Evolutionary conservation across 345 rosid species (phyloP).

Genomic region (Gynandropsis gynandra): DNA sequence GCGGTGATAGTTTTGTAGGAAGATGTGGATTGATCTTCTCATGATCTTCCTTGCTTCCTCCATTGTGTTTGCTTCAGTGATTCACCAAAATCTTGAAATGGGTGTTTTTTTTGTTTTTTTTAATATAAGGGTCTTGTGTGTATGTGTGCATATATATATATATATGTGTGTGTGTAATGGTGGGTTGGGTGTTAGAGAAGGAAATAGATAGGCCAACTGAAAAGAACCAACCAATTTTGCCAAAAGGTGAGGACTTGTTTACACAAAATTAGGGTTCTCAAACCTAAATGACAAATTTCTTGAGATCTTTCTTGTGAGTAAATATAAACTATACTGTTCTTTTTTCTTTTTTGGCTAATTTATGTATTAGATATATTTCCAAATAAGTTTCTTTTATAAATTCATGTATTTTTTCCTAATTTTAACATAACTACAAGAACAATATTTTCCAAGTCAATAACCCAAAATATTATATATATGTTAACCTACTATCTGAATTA

Average conservation of each 20-base stretch:
- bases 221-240: slow-evolving; percentile 29
- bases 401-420: no score
- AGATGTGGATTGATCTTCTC: slow-evolving; percentile 56
- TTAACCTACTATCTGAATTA: no score
- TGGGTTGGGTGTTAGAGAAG: slow-evolving; percentile 28
- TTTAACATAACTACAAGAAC: no score
- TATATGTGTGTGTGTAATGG: slow-evolving; percentile 16
- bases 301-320: no score
- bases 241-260: slow-evolving; percentile 29
- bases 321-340: no score
- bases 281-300: no score
- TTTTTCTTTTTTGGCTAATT: background rate
- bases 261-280: no score
- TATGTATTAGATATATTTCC: no score
- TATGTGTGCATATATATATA: slow-evolving; percentile 8
- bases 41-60: slow-evolving; percentile 44
- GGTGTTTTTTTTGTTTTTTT: slow-evolving; percentile 25
- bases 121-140: slow-evolving; percentile 4
- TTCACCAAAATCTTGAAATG: slow-evolving; percentile 24
- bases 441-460: no score
- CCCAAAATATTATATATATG: no score
- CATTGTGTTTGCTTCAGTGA: slow-evolving; percentile 32
- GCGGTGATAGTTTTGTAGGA: slow-evolving; percentile 53
- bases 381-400: no score
- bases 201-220: slow-evolving; percentile 45